Evolutionary conservation across 306 rosid species (phyloP).

Genomic region (Malus asiatica): DNA sequence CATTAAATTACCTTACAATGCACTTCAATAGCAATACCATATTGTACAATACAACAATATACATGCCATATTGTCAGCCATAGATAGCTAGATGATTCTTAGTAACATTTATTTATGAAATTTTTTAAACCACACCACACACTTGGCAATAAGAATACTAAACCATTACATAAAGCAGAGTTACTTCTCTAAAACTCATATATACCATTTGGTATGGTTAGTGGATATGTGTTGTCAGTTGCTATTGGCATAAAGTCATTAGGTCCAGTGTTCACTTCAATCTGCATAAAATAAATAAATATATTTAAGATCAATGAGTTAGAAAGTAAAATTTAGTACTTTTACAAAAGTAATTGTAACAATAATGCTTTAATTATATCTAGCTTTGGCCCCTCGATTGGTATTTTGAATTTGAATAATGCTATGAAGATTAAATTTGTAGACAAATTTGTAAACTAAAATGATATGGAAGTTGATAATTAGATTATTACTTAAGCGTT

Average conservation of each 20-base stretch:
- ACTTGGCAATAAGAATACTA: neutral
- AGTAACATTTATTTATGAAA: neutral
- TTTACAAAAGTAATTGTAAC: neutral
- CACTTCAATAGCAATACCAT: neutral
- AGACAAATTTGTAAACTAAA: no score
- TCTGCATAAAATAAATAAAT: neutral
- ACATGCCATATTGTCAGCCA: neutral
- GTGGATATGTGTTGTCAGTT: constrained; percentile 1
- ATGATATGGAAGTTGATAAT: no score
- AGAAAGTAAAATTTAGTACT: no score
- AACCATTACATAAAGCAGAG: neutral
- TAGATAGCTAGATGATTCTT: constrained; percentile 1
- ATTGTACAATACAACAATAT: neutral
- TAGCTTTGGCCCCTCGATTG: neutral
- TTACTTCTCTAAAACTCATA: neutral
- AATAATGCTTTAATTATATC: neutral
- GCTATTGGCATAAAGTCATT: neutral
- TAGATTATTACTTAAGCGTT: no score
- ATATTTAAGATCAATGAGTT: neutral
- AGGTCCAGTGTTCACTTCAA: constrained; percentile 4
- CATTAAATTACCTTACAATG: neutral
- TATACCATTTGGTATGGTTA: constrained; percentile 7
- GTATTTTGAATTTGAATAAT: neutral
- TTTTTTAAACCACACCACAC: neutral
- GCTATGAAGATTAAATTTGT: accelerated